phyloP scores from a whole-genome alignment of 2,329 filamentous ascomycete genomes.

The Xylaria sp. region DNA sequence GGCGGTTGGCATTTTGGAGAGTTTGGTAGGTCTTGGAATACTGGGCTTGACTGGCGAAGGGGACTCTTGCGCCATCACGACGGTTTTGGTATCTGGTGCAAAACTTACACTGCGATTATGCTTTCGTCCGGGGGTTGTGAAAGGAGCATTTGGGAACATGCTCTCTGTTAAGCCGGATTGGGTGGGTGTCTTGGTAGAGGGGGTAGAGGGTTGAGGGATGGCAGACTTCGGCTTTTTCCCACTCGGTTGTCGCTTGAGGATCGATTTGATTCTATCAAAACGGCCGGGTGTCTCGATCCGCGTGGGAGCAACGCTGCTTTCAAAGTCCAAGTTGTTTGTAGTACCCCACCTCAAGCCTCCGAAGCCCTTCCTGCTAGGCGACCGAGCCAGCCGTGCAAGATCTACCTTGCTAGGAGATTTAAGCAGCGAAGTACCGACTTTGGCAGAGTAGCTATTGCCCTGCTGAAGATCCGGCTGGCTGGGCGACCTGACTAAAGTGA shows the following conservation, averaged over 20 bases:
- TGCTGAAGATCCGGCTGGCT: slow-evolving; percentile 53
- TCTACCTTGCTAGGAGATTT: slow-evolving; percentile 51
- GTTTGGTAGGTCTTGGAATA: slow-evolving; percentile 50
- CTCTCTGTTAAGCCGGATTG: slow-evolving; percentile 53
- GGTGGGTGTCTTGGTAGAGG: slow-evolving; percentile 54
- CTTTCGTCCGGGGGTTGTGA: slow-evolving; percentile 72
- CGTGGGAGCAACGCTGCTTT: slow-evolving; percentile 42
- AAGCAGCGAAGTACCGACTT: slow-evolving; percentile 45
- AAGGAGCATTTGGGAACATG: slow-evolving; percentile 55
- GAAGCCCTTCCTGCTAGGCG: slow-evolving; percentile 40
- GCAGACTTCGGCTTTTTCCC: slow-evolving; percentile 51
- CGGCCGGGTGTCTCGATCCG: slow-evolving; percentile 54
- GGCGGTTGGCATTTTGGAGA: slow-evolving; percentile 44
- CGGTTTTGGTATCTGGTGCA: slow-evolving; percentile 69
- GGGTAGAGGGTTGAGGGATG: slow-evolving; percentile 51
- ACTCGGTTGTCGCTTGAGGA: slow-evolving; percentile 54
- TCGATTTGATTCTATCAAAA: slow-evolving; percentile 63
- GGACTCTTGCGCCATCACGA: slow-evolving; percentile 52
- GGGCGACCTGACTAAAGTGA: slow-evolving; percentile 60
- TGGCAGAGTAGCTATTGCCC: slow-evolving; percentile 54
- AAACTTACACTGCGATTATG: slow-evolving; percentile 78
- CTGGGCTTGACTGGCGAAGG: slow-evolving; percentile 62
- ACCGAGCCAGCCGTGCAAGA: slow-evolving; percentile 43
- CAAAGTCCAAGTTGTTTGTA: slow-evolving; percentile 50
- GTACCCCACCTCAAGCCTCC: slow-evolving; percentile 53